phyloP scores from a whole-genome alignment of 257 asterid species.

The Solanum ahanhuiri region DNA sequence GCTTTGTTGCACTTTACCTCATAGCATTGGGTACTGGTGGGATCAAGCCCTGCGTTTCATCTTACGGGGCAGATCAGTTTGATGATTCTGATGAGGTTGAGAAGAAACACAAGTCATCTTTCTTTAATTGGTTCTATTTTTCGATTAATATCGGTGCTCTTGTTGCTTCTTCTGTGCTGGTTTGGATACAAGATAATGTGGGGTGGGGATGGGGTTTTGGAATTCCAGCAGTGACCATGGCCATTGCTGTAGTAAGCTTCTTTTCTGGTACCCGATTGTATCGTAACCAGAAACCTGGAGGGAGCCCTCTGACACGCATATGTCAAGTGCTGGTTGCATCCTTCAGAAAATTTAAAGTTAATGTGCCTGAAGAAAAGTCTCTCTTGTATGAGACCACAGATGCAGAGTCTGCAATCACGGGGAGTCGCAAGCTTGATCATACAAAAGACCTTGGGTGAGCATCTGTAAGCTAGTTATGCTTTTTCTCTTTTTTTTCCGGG shows the following conservation, averaged over 20 bases:
- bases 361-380: conserved; percentile 34
- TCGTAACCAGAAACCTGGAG: conserved; percentile 67
- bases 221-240: conserved; percentile 55
- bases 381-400: conserved; percentile 37
- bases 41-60: conserved; percentile 71
- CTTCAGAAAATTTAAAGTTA: conserved; percentile 27
- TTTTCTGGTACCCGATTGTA: conserved; percentile 50
- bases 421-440: conserved; percentile 56
- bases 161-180: conserved; percentile 47
- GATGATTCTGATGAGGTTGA: conserved; percentile 57
- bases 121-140: conserved; percentile 65
- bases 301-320: conserved; percentile 60
- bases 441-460: conserved; percentile 34
- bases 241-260: conserved; percentile 41
- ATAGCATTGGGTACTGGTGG: conserved; percentile 67
- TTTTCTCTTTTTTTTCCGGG: background rate
- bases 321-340: conserved; percentile 65
- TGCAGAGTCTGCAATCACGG: conserved; percentile 33
- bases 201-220: conserved; percentile 84
- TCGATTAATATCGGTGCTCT: conserved; percentile 55
- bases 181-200: conserved; percentile 44
- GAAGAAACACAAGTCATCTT: conserved; percentile 44
- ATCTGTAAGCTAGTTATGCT: background rate
- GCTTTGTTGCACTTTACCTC: conserved; percentile 44
- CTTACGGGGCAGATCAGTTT: conserved; percentile 71